Conservation (phyloP, 345 rosid species). For the Populus tremula region DNA sequence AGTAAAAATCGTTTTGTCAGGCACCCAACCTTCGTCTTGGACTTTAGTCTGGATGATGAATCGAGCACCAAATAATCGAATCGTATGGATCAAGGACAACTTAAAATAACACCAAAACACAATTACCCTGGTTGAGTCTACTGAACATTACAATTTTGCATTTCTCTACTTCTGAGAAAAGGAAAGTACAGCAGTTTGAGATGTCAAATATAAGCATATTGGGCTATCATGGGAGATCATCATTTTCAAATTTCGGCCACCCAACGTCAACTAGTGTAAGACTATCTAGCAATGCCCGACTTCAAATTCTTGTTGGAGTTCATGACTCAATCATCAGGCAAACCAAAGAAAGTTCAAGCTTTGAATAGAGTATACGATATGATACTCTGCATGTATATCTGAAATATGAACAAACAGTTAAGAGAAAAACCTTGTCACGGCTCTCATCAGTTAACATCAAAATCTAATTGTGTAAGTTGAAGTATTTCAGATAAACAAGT, state of each 20-base stretch:
- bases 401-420: slow-evolving; percentile 21
- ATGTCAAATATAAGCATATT: neutral
- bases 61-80: too few species aligned
- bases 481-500: neutral
- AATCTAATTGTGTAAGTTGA: neutral
- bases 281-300: neutral
- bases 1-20: too few species aligned
- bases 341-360: neutral
- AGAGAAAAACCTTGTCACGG: neutral
- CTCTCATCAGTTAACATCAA: neutral
- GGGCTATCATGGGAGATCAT: neutral
- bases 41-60: too few species aligned
- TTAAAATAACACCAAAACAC: too few species aligned
- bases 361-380: neutral
- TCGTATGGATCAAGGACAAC: neutral
- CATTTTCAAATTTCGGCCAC: too few species aligned
- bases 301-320: neutral
- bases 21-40: too few species aligned
- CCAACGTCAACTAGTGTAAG: too few species aligned
- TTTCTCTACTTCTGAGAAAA: neutral
- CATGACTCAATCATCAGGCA: neutral
- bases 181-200: neutral
- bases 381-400: slow-evolving; percentile 33
- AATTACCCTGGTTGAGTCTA: neutral
- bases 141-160: neutral